Base-by-base conservation (phyloP, 192 early-diverging fungal species). In the Linnemannia exigua region DNA sequence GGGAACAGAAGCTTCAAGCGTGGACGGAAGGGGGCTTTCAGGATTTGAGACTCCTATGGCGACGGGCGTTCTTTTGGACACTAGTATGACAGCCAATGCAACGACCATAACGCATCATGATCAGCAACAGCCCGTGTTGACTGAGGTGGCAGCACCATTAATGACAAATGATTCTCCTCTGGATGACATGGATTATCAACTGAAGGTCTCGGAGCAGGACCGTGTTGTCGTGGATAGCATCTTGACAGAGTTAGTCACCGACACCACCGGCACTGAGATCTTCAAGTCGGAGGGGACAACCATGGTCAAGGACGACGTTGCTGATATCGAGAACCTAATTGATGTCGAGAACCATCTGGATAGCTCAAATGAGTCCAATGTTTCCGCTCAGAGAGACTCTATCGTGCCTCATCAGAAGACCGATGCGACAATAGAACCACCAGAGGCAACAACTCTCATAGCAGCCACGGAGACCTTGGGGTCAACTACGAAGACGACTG, bases 191-290 rank as follows among this genome's bases (percentile, higher is more conserved):
- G 67, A 75, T 28, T 75, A 76, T 28, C 80, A 75, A 52, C 25
- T 76, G 7, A 51, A 63, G 2, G 52, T 76, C n/a, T 72, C 80
- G 12, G 69, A 71, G 38, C 48, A 61, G 58, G 69, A 75, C 22
- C 31, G 52, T 22, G 48, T 28, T 11, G 58, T 31, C 28, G n/a
- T 72, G 5, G 66, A 80, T 15, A 36, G 46, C 9, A 44, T 80
- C 28, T 48, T 80, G 9, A 41, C 31, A 5, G 79, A 80, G 22
- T 19, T 80, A 9, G 38, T 37, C 11, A 73, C 48, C 9, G 3
- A 44, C 41, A 44, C 41, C 41, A n/a, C n/a, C n/a, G n/a, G n/a
- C n/a, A 3, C 54, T 2, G 61, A 76, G 6, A 15, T 38, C 3
- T 76, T 76, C 33, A 33, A 61, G 1, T 36, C 33, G 5, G 51